A percentile compares a stretch with the other conserved stretches of the same genome.
These are phyloP conservation scores for Puccinia horiana DNA, from an alignment of 1,284 basidiomycete genomes.

Conservation along the genomic window DNA sequence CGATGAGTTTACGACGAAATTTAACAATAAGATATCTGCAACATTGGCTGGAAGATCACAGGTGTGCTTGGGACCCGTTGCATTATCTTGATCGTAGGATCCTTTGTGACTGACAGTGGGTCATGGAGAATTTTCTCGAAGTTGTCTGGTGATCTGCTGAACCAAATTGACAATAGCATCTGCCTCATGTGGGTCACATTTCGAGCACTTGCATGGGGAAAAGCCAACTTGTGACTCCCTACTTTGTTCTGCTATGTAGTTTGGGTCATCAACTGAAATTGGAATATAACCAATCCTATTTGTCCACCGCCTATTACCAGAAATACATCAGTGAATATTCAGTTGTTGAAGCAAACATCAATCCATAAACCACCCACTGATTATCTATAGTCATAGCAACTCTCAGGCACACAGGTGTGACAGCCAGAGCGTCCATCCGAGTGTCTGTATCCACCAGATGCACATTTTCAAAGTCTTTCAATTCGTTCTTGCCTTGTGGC, in stretches of 20 bases:
- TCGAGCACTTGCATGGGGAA: neutral
- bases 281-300: neutral
- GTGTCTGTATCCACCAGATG: neutral
- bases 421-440: neutral
- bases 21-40: neutral
- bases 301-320: neutral
- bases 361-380: neutral
- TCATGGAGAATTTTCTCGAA: neutral
- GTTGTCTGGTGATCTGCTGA: neutral
- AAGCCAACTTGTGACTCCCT: neutral
- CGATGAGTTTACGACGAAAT: too few relatives aligned
- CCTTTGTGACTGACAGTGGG: neutral
- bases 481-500: neutral
- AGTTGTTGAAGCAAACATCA: too few relatives aligned
- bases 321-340: too few relatives aligned
- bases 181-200: neutral
- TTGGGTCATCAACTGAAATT: neutral
- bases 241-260: neutral
- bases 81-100: neutral
- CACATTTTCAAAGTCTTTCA: neutral
- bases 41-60: neutral
- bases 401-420: conserved; percentile 3
- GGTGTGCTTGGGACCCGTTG: neutral
- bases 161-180: neutral
- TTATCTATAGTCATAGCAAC: neutral